A percentile compares a stretch with the other conserved stretches of the same genome.
phyloP scores from a whole-genome alignment of 139 green algal species.

The Closterium sp. region DNA sequence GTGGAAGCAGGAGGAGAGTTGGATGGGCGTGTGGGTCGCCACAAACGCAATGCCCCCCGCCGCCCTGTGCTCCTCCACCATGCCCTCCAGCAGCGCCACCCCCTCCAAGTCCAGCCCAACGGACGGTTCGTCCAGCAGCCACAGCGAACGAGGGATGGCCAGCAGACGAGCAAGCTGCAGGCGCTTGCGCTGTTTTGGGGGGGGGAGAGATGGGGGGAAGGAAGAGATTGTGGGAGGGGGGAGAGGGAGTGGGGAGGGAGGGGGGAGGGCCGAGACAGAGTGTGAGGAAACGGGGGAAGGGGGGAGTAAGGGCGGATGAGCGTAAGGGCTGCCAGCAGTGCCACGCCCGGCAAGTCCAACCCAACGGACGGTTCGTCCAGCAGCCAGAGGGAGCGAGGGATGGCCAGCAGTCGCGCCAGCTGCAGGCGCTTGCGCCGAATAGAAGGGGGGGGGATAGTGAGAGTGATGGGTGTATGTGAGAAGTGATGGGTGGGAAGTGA shows the following conservation, averaged over 20 bases:
- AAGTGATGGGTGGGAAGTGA: neutral
- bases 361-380: slow-evolving; percentile 15
- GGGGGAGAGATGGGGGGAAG: neutral
- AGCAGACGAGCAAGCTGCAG: slow-evolving; percentile 10
- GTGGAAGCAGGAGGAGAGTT: neutral
- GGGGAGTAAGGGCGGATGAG: neutral
- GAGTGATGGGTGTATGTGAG: no score
- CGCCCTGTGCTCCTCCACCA: slow-evolving; percentile 14
- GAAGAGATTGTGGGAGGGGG: neutral
- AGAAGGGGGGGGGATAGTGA: neutral
- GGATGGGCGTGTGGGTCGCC: slow-evolving; percentile 27
- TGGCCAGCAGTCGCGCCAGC: neutral
- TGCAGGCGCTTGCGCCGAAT: neutral
- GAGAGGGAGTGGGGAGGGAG: neutral
- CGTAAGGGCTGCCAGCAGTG: neutral
- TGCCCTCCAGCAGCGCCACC: slow-evolving; percentile 2
- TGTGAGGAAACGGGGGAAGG: no score
- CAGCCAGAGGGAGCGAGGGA: neutral
- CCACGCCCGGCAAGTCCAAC: neutral
- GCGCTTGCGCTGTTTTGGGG: neutral
- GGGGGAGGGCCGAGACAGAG: neutral
- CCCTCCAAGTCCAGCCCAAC: neutral
- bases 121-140: neutral
- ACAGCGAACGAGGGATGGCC: slow-evolving; percentile 5
- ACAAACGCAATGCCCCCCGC: slow-evolving; percentile 26